Conservation (phyloP, 257 asterid species). For the Nicotiana tomentosiformis region DNA sequence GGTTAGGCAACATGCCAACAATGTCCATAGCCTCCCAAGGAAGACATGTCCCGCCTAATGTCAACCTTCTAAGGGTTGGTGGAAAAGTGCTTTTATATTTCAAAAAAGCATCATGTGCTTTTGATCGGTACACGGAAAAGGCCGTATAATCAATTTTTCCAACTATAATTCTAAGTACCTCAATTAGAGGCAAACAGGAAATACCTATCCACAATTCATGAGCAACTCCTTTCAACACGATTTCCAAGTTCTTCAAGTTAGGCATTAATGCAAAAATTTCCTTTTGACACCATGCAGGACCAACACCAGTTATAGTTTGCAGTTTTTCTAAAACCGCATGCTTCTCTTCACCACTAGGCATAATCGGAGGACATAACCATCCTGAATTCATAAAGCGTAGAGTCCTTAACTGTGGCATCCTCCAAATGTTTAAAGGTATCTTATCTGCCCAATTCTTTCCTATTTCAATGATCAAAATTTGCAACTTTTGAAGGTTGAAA, state of each 20-base stretch:
- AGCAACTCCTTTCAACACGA: neutral
- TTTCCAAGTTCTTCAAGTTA: constrained; percentile 18
- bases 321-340: constrained; percentile 1
- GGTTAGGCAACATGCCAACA: neutral
- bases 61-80: constrained; percentile 8
- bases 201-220: neutral
- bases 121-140: neutral
- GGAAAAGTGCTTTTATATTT: constrained; percentile 10
- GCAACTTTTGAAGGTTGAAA: too few species aligned
- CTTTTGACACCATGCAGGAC: constrained; percentile 10
- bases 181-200: neutral
- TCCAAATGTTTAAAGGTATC: constrained; percentile 14
- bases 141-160: neutral
- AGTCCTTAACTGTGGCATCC: constrained; percentile 17
- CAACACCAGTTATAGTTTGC: constrained; percentile 14
- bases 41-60: neutral
- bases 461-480: too few species aligned
- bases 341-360: neutral
- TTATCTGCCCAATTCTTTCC: too few species aligned
- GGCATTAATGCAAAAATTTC: constrained; percentile 15
- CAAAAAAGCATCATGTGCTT: neutral
- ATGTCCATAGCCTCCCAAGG: neutral
- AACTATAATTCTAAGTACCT: neutral
- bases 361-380: neutral
- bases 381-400: constrained; percentile 10